Evolutionary conservation across 805 yeast genomes (phyloP), one percentile per base, ranked within the genome.

Genomic region (Wickerhamiella allomyrinae): DNA sequence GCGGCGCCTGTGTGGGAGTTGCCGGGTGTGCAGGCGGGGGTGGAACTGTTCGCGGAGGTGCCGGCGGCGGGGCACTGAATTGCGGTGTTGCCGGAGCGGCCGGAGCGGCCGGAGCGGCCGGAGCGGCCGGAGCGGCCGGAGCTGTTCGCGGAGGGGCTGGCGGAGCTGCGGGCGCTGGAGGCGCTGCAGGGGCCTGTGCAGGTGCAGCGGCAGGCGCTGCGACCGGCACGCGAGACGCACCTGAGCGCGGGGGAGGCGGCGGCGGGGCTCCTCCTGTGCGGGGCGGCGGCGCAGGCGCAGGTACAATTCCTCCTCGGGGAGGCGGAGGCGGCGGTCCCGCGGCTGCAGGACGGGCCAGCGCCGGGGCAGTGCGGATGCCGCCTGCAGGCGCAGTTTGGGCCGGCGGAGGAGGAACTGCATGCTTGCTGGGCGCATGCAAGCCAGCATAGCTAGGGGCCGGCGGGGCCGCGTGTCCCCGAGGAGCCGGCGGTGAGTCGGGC

Each of bases 81-180:
- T 50, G 54, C 10, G 48, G 48, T 13, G 40, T 25, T 3, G 49
- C 46, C 5, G 37, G 41, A 3, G 23, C 53, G 3, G 60, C 50
- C 20, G 64, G 57, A 2, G 49, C 43, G 15, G 48, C 29, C 20
- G 53, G 27, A 5, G 50, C 39, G 4, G 51, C 43, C 2, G 49
- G 41, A 3, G 50, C 54, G 2, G 59, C 51, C 20, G 64, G 57
- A 2, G 49, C 45, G n/a, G 48, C 29, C 23, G 51, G 22, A 9
- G 50, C 40, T 6, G 49, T 44, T 7, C 49, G 41, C 2, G 50
- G 41, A 2, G 49, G 41, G 5, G 54, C 44, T 6, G 49, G 48
- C 4, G 51, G 44, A 23, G 53, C 40, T 3, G 33, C 35, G 7
- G 22, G 50, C 35, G 13, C 48, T 13, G 20, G 20, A 21, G 43